A percentile compares a stretch with the other conserved stretches of the same genome.
phyloP scores from a whole-genome alignment of 768 basidiomycete genomes.

The Amanita subjunquillea region DNA sequence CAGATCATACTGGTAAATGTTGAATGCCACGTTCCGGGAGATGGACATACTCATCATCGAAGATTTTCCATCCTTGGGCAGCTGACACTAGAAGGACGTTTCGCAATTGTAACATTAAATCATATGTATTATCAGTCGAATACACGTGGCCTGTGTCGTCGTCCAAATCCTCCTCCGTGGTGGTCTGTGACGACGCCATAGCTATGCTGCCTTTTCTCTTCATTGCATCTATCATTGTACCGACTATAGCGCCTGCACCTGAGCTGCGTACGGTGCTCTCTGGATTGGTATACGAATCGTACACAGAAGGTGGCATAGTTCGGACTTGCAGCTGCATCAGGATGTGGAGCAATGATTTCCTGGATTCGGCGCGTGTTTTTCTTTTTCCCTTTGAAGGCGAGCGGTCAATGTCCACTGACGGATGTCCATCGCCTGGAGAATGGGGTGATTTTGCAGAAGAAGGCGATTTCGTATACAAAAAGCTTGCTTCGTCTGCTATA shows the following conservation, averaged over 20 bases:
- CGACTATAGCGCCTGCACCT: constrained; percentile 30
- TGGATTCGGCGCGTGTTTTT: constrained; percentile 48
- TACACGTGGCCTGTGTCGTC: constrained; percentile 36
- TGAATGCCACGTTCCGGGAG: not conserved
- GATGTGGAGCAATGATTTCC: constrained; percentile 59
- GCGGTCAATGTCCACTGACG: not conserved
- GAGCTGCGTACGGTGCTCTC: constrained; percentile 17
- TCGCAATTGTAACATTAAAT: constrained; percentile 52
- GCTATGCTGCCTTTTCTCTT: constrained; percentile 16
- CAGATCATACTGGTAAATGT: not conserved
- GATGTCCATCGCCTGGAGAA: not conserved
- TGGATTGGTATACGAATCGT: constrained; percentile 26
- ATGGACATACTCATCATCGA: constrained; percentile 37
- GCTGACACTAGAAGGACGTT: constrained; percentile 48
- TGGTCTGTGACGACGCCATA: constrained; percentile 10
- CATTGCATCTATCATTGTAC: constrained; percentile 33
- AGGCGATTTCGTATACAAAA: not conserved
- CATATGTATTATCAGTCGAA: constrained; percentile 57
- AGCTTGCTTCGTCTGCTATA: not conserved
- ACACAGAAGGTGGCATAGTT: constrained; percentile 40
- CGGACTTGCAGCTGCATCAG: constrained; percentile 53
- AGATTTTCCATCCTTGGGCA: constrained; percentile 51
- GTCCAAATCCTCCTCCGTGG: constrained; percentile 34
- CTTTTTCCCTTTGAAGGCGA: constrained; percentile 16
- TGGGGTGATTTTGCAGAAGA: not conserved